These are phyloP conservation scores for Berberis vulgaris DNA, from an alignment of 164 flowering plant genomes.

Conservation along the genomic window DNA sequence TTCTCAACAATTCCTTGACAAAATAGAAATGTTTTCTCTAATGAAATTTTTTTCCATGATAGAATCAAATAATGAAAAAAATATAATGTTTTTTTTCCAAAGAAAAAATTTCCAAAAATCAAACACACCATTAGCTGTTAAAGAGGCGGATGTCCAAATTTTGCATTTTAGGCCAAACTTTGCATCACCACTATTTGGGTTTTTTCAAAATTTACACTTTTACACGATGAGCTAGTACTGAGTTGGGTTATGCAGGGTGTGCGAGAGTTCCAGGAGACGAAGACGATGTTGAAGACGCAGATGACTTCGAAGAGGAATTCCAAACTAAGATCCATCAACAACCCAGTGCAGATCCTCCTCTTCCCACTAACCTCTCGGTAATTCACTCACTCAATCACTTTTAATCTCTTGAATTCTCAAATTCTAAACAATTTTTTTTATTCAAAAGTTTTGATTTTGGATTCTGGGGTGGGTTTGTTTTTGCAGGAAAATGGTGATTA, in stretches of 20 bases:
- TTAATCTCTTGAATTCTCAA: neutral
- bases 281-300: constrained; percentile 36
- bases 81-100: too few relatives aligned
- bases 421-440: neutral
- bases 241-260: constrained; percentile 39
- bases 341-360: constrained; percentile 14
- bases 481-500: constrained; percentile 70
- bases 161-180: too few relatives aligned
- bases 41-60: too few relatives aligned
- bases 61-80: too few relatives aligned
- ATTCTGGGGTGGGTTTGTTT: neutral
- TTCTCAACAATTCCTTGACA: too few relatives aligned
- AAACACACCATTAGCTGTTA: too few relatives aligned
- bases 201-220: neutral
- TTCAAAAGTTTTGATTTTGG: too few relatives aligned
- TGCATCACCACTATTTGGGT: too few relatives aligned
- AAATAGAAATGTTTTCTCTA: too few relatives aligned
- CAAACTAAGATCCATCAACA: constrained; percentile 34
- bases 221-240: neutral
- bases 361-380: constrained; percentile 36
- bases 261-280: constrained; percentile 76
- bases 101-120: too few relatives aligned
- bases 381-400: constrained; percentile 4
- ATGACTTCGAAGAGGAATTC: constrained; percentile 77
- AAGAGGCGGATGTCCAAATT: too few relatives aligned